Base-by-base conservation (phyloP, 306 rosid species). In the Trifolium pratense region DNA sequence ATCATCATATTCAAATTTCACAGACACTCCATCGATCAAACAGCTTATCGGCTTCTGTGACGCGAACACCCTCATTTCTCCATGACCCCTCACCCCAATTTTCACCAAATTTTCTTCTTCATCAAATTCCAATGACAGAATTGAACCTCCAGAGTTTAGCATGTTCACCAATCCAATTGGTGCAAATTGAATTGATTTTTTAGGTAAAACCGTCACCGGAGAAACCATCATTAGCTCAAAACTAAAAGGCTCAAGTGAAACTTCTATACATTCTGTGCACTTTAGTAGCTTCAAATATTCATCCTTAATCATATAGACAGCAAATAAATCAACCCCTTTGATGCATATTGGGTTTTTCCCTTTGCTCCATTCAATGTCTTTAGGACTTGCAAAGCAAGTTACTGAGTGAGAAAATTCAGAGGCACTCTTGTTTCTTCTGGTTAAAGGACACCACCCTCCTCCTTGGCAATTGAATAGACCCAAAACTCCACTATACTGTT, bases 391-490 rank as follows among this genome's bases (percentile, higher is more conserved):
- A 37, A 46, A 53, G 78, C 89, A 76, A 12, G 84, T 73, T 63
- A 89, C 71, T 1, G 73, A 5, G 31, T 76, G 80, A 6, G 93
- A 87, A 66, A 14, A 87, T 0, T 82, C 75, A 1, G 83, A 79
- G 18, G 79, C 73, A n/a, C 85, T 83, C 70, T 70, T 85, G 88
- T 91, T 86, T 57, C 78, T 20, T 73, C 96, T 77, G 0, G 86
- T 12, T 52, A 71, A 17, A 5, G 86, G 91, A 37, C 93, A 87
- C 96, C 93, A 89, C 21, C 91, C 96, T 80, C 96, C 97, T 59
- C 91, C 97, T 91, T 89, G 96, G 75, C 96, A 89, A 63, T 91
- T 89, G 21, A 89, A 91, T 46, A 80, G 20, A 6, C 96, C 96
- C 70, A 89, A 69, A 66, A 87, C 93, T 18, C 93, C 90, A 0